A percentile compares a stretch with the other conserved stretches of the same genome.
Conservation (phyloP, 2,329 filamentous ascomycete genomes). For the Celoporthe dispersa region DNA sequence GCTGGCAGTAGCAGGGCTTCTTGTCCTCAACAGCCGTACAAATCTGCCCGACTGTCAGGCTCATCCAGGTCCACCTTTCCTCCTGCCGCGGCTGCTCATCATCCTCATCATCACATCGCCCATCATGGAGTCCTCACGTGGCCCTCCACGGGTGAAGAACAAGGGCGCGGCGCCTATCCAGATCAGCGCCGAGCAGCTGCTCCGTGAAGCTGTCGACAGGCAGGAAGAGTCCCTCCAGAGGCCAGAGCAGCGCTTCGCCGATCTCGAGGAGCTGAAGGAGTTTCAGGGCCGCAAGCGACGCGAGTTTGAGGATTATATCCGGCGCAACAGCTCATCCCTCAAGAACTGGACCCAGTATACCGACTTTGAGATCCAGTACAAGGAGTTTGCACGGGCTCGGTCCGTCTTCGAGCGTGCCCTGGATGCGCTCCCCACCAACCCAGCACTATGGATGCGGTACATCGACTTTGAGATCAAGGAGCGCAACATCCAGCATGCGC, state of each 20-base stretch:
- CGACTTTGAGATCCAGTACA: constrained; percentile 96
- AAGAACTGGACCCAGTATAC: constrained; percentile 99
- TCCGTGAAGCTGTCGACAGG: constrained; percentile 94
- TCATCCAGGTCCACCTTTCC: background rate
- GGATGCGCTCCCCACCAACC: constrained; percentile 86
- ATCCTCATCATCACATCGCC: constrained; percentile 18
- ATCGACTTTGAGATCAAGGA: constrained; percentile 93
- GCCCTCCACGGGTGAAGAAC: constrained; percentile 96
- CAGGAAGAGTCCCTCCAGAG: constrained; percentile 88
- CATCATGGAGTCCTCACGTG: constrained; percentile 86
- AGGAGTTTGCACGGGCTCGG: constrained; percentile 89
- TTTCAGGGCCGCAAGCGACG: constrained; percentile 94
- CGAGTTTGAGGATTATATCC: constrained; percentile 97
- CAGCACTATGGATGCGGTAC: constrained; percentile 89
- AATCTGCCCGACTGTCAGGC: background rate
- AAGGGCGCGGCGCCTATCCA: constrained; percentile 90
- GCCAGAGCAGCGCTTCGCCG: constrained; percentile 91
- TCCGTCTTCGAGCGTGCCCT: constrained; percentile 94
- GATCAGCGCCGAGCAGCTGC: constrained; percentile 95
- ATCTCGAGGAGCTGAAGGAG: constrained; percentile 97
- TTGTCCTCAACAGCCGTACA: background rate
- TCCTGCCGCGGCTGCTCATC: background rate
- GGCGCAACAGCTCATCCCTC: constrained; percentile 91
- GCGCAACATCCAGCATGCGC: constrained; percentile 93
- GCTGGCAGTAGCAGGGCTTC: background rate